A percentile compares a stretch with the other conserved stretches of the same genome.
Conservation (phyloP, 78 protist species). For the Emiliania huxleyi region DNA sequence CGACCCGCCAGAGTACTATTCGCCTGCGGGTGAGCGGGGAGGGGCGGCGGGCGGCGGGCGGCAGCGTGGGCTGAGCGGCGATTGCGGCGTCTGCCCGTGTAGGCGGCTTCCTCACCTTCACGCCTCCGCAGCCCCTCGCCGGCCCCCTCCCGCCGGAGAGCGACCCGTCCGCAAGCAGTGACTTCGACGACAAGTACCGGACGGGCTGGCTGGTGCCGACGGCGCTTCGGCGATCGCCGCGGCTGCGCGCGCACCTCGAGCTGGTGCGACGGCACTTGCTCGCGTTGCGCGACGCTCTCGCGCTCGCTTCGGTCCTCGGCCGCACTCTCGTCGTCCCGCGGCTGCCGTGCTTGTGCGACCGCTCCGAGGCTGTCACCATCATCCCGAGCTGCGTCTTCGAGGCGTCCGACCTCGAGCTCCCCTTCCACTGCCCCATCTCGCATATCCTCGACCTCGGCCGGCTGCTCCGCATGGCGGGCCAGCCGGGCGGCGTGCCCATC, state of each 20-base stretch:
- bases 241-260: slow-evolving; percentile 13
- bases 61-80: no score
- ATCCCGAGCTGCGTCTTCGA: not conserved
- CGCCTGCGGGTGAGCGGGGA: no score
- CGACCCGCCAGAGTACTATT: not conserved
- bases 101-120: not conserved
- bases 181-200: not conserved
- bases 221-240: not conserved
- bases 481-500: not conserved
- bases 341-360: not conserved
- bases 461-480: not conserved
- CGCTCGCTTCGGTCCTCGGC: not conserved
- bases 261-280: not conserved
- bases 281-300: slow-evolving; percentile 4
- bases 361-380: not conserved
- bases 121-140: not conserved
- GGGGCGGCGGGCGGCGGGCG: no score
- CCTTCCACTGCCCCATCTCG: not conserved
- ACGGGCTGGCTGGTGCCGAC: not conserved
- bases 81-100: no score
- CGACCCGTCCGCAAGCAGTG: not conserved
- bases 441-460: not conserved
- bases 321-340: not conserved
- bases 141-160: not conserved
- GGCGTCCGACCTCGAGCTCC: not conserved